Percentiles rank a stretch among this genome's conserved stretches.
Conservation (phyloP, 306 rosid genomes). For the Malus asiatica region DNA sequence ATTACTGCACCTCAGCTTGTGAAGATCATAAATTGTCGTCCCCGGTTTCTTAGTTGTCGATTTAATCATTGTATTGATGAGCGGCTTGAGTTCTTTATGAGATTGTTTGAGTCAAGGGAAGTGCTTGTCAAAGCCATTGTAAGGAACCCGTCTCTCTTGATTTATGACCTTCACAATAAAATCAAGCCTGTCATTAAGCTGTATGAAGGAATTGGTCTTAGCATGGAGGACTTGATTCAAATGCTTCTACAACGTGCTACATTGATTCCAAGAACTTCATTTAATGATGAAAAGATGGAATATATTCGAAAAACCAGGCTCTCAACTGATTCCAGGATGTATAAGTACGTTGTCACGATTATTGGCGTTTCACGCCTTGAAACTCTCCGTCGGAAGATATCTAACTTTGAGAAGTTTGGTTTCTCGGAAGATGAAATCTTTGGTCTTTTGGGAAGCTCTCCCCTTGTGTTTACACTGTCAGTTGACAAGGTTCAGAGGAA, state of each 20-base stretch:
- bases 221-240: constrained; percentile 40
- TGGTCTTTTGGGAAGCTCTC: constrained; percentile 42
- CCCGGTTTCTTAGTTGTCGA: constrained; percentile 41
- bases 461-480: constrained; percentile 52
- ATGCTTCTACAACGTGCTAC: constrained; percentile 58
- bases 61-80: constrained; percentile 39
- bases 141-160: constrained; percentile 61
- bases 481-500: constrained; percentile 84
- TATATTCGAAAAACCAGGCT: constrained; percentile 45
- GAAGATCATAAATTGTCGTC: constrained; percentile 55
- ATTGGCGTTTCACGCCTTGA: constrained; percentile 63
- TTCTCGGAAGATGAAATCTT: constrained; percentile 57
- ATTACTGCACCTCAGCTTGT: constrained; percentile 50
- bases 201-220: constrained; percentile 57
- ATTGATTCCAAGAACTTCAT: constrained; percentile 48
- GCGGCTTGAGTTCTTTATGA: constrained; percentile 38
- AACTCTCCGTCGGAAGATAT: constrained; percentile 48
- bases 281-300: constrained; percentile 58
- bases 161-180: constrained; percentile 24
- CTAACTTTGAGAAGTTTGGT: constrained; percentile 52
- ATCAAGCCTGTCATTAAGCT: constrained; percentile 34
- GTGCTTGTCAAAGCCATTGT: constrained; percentile 54
- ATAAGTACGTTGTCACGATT: constrained; percentile 62
- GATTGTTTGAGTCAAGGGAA: constrained; percentile 57
- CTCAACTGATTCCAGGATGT: constrained; percentile 50